Evolutionary conservation across 192 early-diverging fungal genomes (phyloP), one percentile per base, ranked within the genome.

Genomic region (Entrophospora sp.): DNA sequence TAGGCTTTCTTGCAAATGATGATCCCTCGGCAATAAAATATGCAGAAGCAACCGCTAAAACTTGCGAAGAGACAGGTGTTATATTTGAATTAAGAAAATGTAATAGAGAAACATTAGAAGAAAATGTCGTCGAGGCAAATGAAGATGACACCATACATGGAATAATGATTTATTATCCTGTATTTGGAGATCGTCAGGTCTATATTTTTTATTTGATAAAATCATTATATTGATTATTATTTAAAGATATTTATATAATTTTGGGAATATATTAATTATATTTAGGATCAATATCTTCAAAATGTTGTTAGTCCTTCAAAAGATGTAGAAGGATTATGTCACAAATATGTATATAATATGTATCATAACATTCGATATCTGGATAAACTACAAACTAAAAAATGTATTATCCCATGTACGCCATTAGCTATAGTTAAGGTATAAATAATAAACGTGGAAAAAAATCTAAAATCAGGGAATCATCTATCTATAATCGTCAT

Each of bases 121-220:
- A 86, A 53, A 77, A 77, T 66, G 86, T 99, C 58, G 73, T 87
- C 45, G 89, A 89, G 38, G 97, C 95, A 13, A 99, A 99, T 75
- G 74, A 84, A 45, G 97, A 99, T 64, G 52, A 71, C 4, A 58
- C 58, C 0, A 89, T 99, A 20, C 87, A 94, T 72, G 97, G 97
- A 28, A 96, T 99, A 67, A 92, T 99, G 84, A 92, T 99, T 30
- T 99, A 99, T 77, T 99, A 99, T 71, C 96, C 96, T 12, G 93
- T 97, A 14, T 97, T 94, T 81, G 91, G 92, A 42, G 90, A 87
- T 64, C 85, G 89, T 30, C 92, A 94, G 81, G 87, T 87, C 28
- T n/a, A 38, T 51, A 30, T 5, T 10, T 6, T 4, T 14, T 40
- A 34, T 20, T 52, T 28, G 1, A 31, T 22, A 51, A 46, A n/a